Evolutionary conservation across 495 filamentous ascomycete genomes (phyloP), one percentile per base, ranked within the genome.

Genomic region (Penicillium fimorum): DNA sequence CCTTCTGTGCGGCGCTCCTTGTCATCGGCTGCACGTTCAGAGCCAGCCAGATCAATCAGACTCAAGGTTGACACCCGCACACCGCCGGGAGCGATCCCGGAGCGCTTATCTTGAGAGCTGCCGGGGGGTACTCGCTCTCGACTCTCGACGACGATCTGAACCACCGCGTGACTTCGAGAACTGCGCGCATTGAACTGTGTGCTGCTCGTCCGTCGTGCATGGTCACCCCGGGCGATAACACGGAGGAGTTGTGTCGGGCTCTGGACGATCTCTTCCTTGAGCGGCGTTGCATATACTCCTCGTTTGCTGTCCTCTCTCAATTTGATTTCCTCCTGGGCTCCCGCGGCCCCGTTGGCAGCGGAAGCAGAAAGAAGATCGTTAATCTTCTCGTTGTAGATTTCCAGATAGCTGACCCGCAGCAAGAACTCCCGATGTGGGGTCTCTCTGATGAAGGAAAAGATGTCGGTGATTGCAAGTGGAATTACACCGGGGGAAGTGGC

Each of bases 381-480:
- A 35, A 98, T 97, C 74, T 84, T 94, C 70, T 98, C 94, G 66
- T 98, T 98, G 76, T 98, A 98, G 44, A 98, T 98, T 72, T 98
- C 94, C 45, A 98, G 76, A 68, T 97, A 98, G 78, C 94, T 97
- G 63, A 98, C 95, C 51, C 94, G 89, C 50, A 98, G 84, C 47
- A 98, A 76, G 62, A 97, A 98, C 64, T 98, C 94, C 55, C 95
- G 80, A 48, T 91, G 88, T 0, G 94, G 95, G 8, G 93, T 98
- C 75, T 98, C 94, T 42, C 94, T 86, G 64, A 98, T 98, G 71
- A 93, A 98, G 0, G 95, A 97, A 70, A 98, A 98, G 32, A 98
- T 98, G 65, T 98, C 94, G 47, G 92, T 97, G 62, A 98, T 97
- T 50, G 94, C 94, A 22, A 98, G 79, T 10, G 94, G 94, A 47